phyloP scores from a whole-genome alignment of 2,329 filamentous ascomycete species.

The Cordyceps militaris region DNA sequence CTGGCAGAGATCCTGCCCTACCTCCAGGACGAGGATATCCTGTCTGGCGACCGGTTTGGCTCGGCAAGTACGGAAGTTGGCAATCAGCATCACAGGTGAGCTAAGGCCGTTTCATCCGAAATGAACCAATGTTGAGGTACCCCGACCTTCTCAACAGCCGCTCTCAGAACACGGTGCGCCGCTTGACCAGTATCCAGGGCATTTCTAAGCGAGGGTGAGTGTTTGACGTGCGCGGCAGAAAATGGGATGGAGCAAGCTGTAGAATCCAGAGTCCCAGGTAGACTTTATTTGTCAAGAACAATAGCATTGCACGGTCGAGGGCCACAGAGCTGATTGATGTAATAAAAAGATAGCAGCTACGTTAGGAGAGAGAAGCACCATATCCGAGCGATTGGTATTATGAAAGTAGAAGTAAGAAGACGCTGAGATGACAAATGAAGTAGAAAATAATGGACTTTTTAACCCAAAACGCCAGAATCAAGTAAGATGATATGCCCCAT shows the following conservation, averaged over 20 bases:
- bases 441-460: background rate
- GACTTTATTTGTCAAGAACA: too few species aligned
- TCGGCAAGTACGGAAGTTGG: constrained; percentile 79
- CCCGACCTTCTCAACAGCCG: constrained; percentile 88
- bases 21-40: constrained; percentile 77
- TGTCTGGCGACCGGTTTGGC: constrained; percentile 84
- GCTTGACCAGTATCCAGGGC: too few species aligned
- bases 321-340: too few species aligned
- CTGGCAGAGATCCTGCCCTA: constrained; percentile 79
- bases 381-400: too few species aligned
- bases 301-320: too few species aligned
- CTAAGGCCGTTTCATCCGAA: constrained; percentile 87
- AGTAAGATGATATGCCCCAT: too few species aligned
- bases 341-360: too few species aligned
- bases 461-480: background rate
- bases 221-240: too few species aligned
- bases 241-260: too few species aligned
- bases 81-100: constrained; percentile 35
- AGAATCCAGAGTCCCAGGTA: too few species aligned
- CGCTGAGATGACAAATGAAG: background rate
- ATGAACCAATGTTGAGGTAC: constrained; percentile 84
- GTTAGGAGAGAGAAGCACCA: too few species aligned
- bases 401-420: background rate
- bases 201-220: too few species aligned
- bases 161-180: constrained; percentile 43